Percentiles rank a stretch among this genome's conserved stretches.
These are phyloP conservation scores for Chloranthus sessilifolius DNA, from an alignment of 164 flowering plant species.

Conservation along the genomic window DNA sequence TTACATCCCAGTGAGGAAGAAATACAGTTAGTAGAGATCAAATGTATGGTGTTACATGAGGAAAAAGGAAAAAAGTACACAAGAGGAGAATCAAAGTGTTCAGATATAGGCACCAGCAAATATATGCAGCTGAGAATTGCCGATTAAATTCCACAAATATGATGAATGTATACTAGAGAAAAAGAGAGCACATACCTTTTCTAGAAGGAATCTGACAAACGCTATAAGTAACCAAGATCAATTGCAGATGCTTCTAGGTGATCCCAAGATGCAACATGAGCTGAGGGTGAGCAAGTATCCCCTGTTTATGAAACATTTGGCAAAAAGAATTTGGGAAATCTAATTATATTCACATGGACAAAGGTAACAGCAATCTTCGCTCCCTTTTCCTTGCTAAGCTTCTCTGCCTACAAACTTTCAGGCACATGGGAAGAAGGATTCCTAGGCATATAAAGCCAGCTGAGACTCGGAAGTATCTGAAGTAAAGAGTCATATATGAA, in stretches of 20 bases:
- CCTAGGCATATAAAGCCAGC: constrained; percentile 27
- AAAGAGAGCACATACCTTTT: constrained; percentile 2
- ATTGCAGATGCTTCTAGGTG: neutral
- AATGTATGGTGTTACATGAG: constrained; percentile 12
- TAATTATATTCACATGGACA: constrained; percentile 39
- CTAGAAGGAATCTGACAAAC: neutral
- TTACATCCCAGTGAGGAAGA: constrained; percentile 1
- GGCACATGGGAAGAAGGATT: constrained; percentile 34
- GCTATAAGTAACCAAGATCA: neutral
- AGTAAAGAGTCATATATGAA: constrained; percentile 36
- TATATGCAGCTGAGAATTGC: neutral
- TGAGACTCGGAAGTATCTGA: constrained; percentile 30
- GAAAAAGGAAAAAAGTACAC: neutral
- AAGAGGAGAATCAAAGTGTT: constrained; percentile 8
- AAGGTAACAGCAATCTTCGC: constrained; percentile 39
- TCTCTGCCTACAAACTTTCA: constrained; percentile 35
- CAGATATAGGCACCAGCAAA: neutral
- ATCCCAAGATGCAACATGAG: constrained; percentile 1
- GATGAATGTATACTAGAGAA: neutral
- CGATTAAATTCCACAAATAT: neutral
- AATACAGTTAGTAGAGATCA: constrained; percentile 4
- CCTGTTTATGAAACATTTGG: neutral
- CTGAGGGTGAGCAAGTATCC: constrained; percentile 1
- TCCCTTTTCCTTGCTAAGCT: constrained; percentile 41
- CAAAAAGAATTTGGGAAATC: constrained; percentile 5